Evolutionary conservation across 164 flowering plant species (phyloP).

Genomic region (Cinnamomum chago): DNA sequence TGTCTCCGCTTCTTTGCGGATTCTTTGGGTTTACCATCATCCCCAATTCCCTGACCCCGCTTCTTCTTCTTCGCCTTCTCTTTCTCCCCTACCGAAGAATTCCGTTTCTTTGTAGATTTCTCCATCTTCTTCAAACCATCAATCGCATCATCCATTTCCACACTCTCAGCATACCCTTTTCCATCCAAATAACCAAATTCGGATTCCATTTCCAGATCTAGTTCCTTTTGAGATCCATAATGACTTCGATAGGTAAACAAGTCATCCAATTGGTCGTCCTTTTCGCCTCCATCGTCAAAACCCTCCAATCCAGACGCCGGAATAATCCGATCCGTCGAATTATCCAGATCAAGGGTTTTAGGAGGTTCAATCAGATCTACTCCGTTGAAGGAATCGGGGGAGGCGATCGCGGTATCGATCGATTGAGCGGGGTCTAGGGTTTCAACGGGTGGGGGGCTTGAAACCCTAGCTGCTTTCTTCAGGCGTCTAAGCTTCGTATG

Average conservation of each 20-base stretch:
- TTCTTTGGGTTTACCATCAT: conserved; percentile 21
- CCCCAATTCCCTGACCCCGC: conserved; percentile 11
- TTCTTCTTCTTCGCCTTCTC: conserved; percentile 26
- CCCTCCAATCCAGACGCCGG: conserved; percentile 11
- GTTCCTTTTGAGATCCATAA: conserved; percentile 19
- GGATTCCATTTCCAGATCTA: conserved; percentile 19
- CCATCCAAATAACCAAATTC: conserved; percentile 14
- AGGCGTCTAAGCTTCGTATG: conserved; percentile 52
- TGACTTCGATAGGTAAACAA: conserved; percentile 13
- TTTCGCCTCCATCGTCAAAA: conserved; percentile 12
- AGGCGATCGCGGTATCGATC: background rate
- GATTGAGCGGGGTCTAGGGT: conserved; percentile 1
- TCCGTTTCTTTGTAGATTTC: conserved; percentile 16
- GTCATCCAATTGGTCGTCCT: conserved; percentile 10
- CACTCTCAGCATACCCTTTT: conserved; percentile 9
- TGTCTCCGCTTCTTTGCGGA: conserved; percentile 27
- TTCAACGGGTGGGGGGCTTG: conserved; percentile 1
- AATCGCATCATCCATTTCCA: conserved; percentile 8
- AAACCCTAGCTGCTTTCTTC: conserved; percentile 33
- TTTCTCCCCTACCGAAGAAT: conserved; percentile 18
- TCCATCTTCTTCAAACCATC: conserved; percentile 5
- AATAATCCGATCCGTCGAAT: conserved; percentile 5
- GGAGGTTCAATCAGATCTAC: background rate
- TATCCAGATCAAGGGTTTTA: conserved; percentile 1
- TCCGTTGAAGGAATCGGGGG: background rate